These are phyloP conservation scores for Rhynchospora tenuis DNA, from an alignment of 176 grass and related monocot species.

Conservation along the genomic window DNA sequence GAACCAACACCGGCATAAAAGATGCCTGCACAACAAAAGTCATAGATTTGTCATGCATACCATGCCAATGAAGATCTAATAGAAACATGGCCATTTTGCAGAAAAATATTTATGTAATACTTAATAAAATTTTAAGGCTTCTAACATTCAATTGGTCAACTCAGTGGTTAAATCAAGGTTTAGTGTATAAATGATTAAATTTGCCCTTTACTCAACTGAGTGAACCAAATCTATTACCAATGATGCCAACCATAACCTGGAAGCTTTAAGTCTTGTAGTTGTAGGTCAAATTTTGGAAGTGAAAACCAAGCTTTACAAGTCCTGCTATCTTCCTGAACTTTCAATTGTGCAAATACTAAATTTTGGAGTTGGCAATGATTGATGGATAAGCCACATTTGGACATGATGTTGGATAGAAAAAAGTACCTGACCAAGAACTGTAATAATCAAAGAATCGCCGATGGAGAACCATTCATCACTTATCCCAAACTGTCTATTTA, in stretches of 20 bases:
- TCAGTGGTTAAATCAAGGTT: not conserved
- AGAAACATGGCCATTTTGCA: not conserved
- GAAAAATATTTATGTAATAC: not conserved
- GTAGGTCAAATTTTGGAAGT: not conserved
- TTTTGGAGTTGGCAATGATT: not conserved
- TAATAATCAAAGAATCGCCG: slow-evolving; percentile 93
- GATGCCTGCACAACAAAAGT: slow-evolving; percentile 54
- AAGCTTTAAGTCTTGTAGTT: too few species aligned
- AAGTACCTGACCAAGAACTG: slow-evolving; percentile 81
- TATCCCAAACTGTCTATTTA: slow-evolving; percentile 67
- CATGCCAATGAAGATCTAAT: not conserved
- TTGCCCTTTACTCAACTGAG: not conserved
- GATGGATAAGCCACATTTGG: not conserved
- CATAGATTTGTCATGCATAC: not conserved
- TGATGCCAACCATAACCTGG: not conserved
- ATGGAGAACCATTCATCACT: slow-evolving; percentile 95
- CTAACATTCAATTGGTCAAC: not conserved
- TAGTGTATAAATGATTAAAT: not conserved
- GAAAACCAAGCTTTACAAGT: not conserved
- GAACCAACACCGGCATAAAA: slow-evolving; percentile 90
- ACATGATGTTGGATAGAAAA: not conserved
- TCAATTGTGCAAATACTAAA: not conserved
- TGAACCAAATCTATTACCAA: not conserved
- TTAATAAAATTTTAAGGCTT: not conserved
- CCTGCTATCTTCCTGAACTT: not conserved